Conservation (phyloP, 2,329 filamentous ascomycete species). For the Dothideomycetidae sp. region DNA sequence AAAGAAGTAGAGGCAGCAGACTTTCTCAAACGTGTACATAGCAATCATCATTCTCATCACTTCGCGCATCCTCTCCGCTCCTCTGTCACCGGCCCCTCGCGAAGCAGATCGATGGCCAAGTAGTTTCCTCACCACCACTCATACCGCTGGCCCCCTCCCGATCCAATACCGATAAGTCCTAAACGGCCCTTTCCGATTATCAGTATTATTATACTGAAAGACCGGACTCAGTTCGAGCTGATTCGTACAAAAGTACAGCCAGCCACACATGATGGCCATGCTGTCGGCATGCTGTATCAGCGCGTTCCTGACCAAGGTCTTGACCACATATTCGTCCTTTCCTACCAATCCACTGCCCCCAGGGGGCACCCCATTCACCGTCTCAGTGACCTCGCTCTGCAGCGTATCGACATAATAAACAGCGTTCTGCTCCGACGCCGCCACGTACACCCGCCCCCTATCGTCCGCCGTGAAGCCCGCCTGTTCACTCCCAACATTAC, state of each 20-base stretch:
- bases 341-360: conserved; percentile 23
- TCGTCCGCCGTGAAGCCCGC: conserved; percentile 31
- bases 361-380: conserved; percentile 23
- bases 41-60: too few relatives aligned
- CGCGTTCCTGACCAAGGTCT: conserved; percentile 26
- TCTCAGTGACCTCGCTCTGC: conserved; percentile 22
- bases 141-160: conserved; percentile 26
- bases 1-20: too few relatives aligned
- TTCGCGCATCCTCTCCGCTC: too few relatives aligned
- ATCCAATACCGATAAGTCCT: conserved; percentile 24
- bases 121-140: neutral
- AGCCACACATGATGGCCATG: conserved; percentile 28
- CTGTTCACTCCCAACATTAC: conserved; percentile 28
- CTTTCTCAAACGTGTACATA: too few relatives aligned
- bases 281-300: conserved; percentile 31
- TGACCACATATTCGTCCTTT: conserved; percentile 27
- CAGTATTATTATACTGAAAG: conserved; percentile 27
- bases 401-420: conserved; percentile 31
- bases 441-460: conserved; percentile 28
- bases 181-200: conserved; percentile 25
- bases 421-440: conserved; percentile 30
- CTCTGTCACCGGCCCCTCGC: too few relatives aligned
- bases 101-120: neutral
- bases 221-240: conserved; percentile 25
- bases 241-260: conserved; percentile 31